Conservation (phyloP, 108 stramenopile species). For the Cyclotella atomus region DNA sequence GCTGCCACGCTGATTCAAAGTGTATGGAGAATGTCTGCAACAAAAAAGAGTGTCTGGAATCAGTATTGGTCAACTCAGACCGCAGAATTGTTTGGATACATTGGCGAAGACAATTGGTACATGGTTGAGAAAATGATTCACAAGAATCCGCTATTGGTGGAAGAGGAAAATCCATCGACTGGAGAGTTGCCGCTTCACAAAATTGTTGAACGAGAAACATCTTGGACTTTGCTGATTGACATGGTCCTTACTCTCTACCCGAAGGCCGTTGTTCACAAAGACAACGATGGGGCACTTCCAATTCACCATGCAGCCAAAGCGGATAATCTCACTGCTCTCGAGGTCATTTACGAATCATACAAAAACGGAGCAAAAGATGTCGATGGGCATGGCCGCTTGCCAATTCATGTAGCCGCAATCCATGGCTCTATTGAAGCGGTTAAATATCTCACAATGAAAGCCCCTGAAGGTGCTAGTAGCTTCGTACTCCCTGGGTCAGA, state of each 20-base stretch:
- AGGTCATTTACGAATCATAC: conserved; percentile 89
- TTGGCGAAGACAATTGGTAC: conserved; percentile 85
- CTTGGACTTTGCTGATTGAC: conserved; percentile 87
- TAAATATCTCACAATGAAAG: conserved; percentile 80
- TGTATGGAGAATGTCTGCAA: conserved; percentile 58
- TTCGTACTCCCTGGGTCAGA: conserved; percentile 77
- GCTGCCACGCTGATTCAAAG: conserved; percentile 82
- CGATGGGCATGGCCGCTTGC: conserved; percentile 79
- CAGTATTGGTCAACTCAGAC: conserved; percentile 51
- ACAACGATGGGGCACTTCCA: conserved; percentile 84
- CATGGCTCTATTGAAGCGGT: conserved; percentile 87
- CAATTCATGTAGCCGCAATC: conserved; percentile 87
- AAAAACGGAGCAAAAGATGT: conserved; percentile 87
- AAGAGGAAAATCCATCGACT: conserved; percentile 65
- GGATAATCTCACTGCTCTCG: conserved; percentile 81
- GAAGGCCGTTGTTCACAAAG: conserved; percentile 86
- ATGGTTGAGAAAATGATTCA: conserved; percentile 88
- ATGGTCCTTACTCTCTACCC: conserved; percentile 89
- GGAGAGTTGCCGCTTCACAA: conserved; percentile 88
- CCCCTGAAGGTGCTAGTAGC: conserved; percentile 82
- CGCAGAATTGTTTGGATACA: conserved; percentile 40
- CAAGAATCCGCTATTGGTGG: conserved; percentile 85
- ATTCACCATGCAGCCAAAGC: conserved; percentile 88
- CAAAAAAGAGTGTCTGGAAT: conserved; percentile 43
- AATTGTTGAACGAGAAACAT: conserved; percentile 75